A percentile compares a stretch with the other conserved stretches of the same genome.
Evolutionary conservation across 306 rosid species (phyloP).

Genomic region (Psophocarpus tetragonolobus): DNA sequence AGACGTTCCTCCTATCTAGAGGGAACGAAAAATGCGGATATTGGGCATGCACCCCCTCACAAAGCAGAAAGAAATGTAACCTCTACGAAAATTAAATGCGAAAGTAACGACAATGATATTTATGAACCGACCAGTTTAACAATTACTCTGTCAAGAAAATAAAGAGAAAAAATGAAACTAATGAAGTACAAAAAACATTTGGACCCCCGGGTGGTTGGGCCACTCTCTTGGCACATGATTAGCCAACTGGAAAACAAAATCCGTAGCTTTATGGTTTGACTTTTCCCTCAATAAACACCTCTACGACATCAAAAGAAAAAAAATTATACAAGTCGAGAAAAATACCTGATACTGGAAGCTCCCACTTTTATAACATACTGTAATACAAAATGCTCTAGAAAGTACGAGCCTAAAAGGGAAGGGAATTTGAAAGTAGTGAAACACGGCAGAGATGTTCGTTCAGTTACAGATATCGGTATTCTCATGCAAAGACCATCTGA

Average conservation of each 20-base stretch:
- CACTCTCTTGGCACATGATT: constrained; percentile 53
- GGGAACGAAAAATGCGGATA: neutral
- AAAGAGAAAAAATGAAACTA: constrained; percentile 52
- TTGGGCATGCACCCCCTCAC: neutral
- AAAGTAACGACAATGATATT: constrained; percentile 43
- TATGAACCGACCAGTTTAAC: constrained; percentile 57
- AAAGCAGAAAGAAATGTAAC: constrained; percentile 20
- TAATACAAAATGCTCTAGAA: constrained; percentile 52
- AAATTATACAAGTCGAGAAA: constrained; percentile 83
- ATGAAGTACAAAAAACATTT: constrained; percentile 58
- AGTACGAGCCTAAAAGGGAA: constrained; percentile 36
- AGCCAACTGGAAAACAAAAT: constrained; percentile 67
- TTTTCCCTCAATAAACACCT: constrained; percentile 64
- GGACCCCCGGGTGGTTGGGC: constrained; percentile 60
- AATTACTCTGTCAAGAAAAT: constrained; percentile 49
- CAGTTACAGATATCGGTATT: constrained; percentile 38
- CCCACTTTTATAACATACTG: constrained; percentile 66
- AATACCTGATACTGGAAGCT: constrained; percentile 62
- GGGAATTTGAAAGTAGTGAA: constrained; percentile 38
- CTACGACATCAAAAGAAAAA: constrained; percentile 55
- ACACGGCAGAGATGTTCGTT: constrained; percentile 47
- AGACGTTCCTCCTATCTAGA: neutral
- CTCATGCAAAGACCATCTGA: constrained; percentile 31
- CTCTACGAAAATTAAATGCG: neutral
- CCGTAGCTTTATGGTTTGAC: constrained; percentile 65